Evolutionary conservation across 768 basidiomycete genomes (phyloP).

Genomic region (Lactarius hatsudake): DNA sequence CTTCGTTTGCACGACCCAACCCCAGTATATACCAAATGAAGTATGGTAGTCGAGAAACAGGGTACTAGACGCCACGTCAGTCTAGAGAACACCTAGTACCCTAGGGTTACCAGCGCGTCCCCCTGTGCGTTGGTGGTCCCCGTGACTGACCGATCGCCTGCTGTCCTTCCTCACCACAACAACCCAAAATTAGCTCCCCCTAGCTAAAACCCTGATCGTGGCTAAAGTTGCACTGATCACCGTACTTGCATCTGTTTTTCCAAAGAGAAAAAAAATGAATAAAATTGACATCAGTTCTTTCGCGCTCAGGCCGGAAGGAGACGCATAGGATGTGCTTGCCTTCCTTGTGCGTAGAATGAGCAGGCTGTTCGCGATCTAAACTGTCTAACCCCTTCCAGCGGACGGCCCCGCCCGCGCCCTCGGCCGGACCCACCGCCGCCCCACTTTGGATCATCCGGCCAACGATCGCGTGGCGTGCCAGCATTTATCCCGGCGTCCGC

Average conservation of each 20-base stretch:
- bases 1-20: constrained; percentile 1
- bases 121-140: not conserved
- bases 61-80: constrained; percentile 5
- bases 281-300: constrained; percentile 18
- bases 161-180: not conserved
- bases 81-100: constrained; percentile 11
- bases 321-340: constrained; percentile 68
- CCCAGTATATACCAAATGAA: constrained; percentile 15
- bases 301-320: not conserved
- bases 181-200: not conserved
- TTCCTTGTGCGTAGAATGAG: constrained; percentile 89
- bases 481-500: constrained; percentile 27
- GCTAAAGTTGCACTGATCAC: constrained; percentile 83
- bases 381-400: constrained; percentile 66
- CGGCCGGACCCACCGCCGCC: constrained; percentile 30
- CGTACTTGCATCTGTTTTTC: constrained; percentile 79
- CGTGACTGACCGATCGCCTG: constrained; percentile 8
- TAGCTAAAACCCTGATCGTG: constrained; percentile 47
- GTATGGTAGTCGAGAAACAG: constrained; percentile 17
- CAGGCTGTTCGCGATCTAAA: constrained; percentile 80
- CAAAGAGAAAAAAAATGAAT: constrained; percentile 32
- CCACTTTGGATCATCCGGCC: constrained; percentile 39
- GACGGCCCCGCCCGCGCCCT: constrained; percentile 46
- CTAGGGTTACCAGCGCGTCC: not conserved
- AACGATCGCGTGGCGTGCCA: constrained; percentile 28